Conservation (phyloP, 2,329 filamentous ascomycete species). For the Pyrenochaeta sp. region DNA sequence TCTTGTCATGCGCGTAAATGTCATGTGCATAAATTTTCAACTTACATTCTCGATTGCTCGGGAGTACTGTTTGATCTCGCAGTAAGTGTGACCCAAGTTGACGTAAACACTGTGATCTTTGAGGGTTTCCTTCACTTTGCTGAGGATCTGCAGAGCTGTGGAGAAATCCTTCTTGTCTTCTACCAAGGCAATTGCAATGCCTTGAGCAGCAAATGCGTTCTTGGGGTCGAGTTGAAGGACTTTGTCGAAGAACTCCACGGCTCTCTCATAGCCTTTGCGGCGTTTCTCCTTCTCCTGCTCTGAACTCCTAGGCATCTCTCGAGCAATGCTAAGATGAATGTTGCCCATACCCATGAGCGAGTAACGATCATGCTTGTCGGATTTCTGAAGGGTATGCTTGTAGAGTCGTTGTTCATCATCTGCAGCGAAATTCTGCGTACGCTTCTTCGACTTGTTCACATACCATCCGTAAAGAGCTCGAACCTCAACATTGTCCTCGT, state of each 20-base stretch:
- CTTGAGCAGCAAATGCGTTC: constrained; percentile 96
- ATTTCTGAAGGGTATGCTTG: constrained; percentile 90
- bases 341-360: constrained; percentile 97
- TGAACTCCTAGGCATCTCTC: constrained; percentile 92
- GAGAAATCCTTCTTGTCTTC: constrained; percentile 93
- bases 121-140: constrained; percentile 88
- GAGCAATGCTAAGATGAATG: constrained; percentile 82
- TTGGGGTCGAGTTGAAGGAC: constrained; percentile 91
- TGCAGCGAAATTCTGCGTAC: constrained; percentile 79
- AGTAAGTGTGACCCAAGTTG: constrained; percentile 92
- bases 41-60: constrained; percentile 84
- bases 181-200: constrained; percentile 89
- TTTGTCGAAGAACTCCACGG: constrained; percentile 98
- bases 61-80: constrained; percentile 86
- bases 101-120: constrained; percentile 88
- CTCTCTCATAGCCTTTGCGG: constrained; percentile 83
- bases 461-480: constrained; percentile 96
- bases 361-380: constrained; percentile 97
- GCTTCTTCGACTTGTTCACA: constrained; percentile 86
- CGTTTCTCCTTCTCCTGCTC: constrained; percentile 92
- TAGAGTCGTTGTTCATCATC: constrained; percentile 93
- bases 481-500: constrained; percentile 87
- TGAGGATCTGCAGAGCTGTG: constrained; percentile 83
- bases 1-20: no score
- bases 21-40: constrained; percentile 11